A percentile compares a stretch with the other conserved stretches of the same genome.
Conservation (phyloP, 23 red algal species). For the Gracilaria caudata region DNA sequence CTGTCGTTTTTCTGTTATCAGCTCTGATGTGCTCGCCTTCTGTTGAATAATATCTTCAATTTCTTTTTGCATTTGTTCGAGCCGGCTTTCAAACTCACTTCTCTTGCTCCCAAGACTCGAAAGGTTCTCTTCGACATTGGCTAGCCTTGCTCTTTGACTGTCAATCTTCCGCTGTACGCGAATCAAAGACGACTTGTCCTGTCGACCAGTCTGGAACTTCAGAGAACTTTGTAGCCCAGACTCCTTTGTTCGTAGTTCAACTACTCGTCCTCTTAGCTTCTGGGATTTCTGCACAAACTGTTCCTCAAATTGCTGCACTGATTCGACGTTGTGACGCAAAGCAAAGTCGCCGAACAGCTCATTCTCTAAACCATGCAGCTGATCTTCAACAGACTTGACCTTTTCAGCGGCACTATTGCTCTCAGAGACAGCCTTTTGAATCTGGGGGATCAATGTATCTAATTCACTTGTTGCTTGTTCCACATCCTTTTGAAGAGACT, state of each 20-base stretch:
- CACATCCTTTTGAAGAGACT: conserved; percentile 22
- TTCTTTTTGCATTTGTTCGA: conserved; percentile 38
- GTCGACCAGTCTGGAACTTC: conserved; percentile 48
- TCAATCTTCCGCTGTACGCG: conserved; percentile 45
- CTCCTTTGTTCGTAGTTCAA: conserved; percentile 64
- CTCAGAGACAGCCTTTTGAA: conserved; percentile 30
- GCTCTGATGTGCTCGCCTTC: conserved; percentile 10
- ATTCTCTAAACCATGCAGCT: conserved; percentile 67
- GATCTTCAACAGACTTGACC: conserved; percentile 35
- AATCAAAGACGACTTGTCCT: conserved; percentile 21
- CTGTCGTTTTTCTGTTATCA: conserved; percentile 50
- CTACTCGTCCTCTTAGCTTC: conserved; percentile 42
- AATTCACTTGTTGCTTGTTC: conserved; percentile 39
- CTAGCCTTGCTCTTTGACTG: conserved; percentile 16
- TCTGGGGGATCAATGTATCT: conserved; percentile 17
- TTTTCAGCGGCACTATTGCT: conserved; percentile 12
- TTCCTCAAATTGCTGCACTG: conserved; percentile 77
- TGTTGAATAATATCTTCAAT: conserved; percentile 38
- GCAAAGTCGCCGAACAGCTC: conserved; percentile 78
- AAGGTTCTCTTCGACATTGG: conserved; percentile 29
- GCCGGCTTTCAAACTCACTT: conserved; percentile 52
- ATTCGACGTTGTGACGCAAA: conserved; percentile 48
- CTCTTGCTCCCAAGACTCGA: conserved; percentile 56
- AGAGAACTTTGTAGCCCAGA: conserved; percentile 35
- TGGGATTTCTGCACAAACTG: conserved; percentile 66